These are phyloP conservation scores for Dioscorea dumetorum DNA, from an alignment of 106 monocot genomes.

Conservation along the genomic window DNA sequence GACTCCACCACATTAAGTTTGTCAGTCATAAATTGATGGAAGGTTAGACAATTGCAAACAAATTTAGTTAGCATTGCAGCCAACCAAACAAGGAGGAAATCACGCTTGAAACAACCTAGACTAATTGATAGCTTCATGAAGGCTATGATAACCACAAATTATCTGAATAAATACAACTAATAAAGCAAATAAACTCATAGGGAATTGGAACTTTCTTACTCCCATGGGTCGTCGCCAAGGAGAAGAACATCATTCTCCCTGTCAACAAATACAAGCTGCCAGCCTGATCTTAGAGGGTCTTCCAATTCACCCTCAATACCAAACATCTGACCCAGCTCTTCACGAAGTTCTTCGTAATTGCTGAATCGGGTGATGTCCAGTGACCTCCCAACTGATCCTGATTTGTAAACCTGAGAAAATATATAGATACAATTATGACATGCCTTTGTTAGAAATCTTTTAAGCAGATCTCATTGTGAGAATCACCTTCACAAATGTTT, in stretches of 20 bases:
- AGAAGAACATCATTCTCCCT: conserved; percentile 99
- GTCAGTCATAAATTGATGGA: too few species aligned
- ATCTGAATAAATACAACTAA: too few species aligned
- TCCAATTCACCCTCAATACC: conserved; percentile 98
- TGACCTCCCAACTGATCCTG: conserved; percentile 90
- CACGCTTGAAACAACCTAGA: too few species aligned
- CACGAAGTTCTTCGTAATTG: conserved; percentile 85
- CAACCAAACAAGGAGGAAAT: too few species aligned
- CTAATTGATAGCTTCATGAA: too few species aligned
- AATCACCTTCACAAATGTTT: conserved; percentile 90
- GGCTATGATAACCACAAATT: too few species aligned
- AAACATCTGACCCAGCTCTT: conserved; percentile 95
- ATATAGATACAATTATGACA: not conserved
- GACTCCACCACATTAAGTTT: too few species aligned
- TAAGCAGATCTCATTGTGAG: not conserved
- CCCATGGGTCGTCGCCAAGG: conserved; percentile 99
- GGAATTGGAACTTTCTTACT: conserved; percentile 46
- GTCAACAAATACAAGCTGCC: conserved; percentile 99
- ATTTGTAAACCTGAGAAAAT: conserved; percentile 73
- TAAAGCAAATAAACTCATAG: not conserved
- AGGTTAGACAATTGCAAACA: too few species aligned
- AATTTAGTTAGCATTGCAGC: too few species aligned
- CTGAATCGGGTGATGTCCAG: conserved; percentile 92
- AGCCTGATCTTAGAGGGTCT: conserved; percentile 99
- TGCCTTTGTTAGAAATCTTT: not conserved